Conservation (phyloP, 768 basidiomycete species). For the Tricholoma sp. region DNA sequence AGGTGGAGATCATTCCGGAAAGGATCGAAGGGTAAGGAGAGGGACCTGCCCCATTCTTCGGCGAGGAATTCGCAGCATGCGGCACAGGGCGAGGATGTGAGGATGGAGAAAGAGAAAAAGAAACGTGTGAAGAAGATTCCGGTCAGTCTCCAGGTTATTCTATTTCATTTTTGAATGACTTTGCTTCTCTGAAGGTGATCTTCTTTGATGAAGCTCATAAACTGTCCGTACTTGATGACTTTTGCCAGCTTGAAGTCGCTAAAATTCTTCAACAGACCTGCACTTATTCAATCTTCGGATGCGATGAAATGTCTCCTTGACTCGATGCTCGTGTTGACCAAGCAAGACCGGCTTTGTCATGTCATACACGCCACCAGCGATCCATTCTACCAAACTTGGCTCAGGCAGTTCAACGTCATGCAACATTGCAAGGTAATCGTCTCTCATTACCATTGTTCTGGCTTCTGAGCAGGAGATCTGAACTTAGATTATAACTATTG, state of each 20-base stretch:
- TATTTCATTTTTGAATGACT: neutral
- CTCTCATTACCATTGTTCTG: neutral
- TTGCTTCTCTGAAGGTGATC: slow-evolving; percentile 35
- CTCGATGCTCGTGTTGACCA: slow-evolving; percentile 81
- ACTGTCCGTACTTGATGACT: slow-evolving; percentile 39
- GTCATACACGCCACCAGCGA: slow-evolving; percentile 81
- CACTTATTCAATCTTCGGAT: slow-evolving; percentile 69
- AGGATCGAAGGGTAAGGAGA: slow-evolving; percentile 22
- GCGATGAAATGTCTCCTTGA: slow-evolving; percentile 84
- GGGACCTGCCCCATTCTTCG: slow-evolving; percentile 16
- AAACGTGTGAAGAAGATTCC: slow-evolving; percentile 47
- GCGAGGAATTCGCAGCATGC: slow-evolving; percentile 8
- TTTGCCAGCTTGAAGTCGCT: neutral
- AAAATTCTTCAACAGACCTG: slow-evolving; percentile 47
- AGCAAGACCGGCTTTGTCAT: slow-evolving; percentile 82
- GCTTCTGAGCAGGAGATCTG: neutral
- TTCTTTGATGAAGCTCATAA: slow-evolving; percentile 88
- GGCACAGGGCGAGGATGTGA: slow-evolving; percentile 22
- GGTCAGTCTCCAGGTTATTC: slow-evolving; percentile 7
- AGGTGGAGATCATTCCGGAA: slow-evolving; percentile 30
- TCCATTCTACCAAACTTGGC: slow-evolving; percentile 81
- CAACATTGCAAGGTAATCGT: slow-evolving; percentile 69
- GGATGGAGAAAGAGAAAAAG: slow-evolving; percentile 27
- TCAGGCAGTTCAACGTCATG: slow-evolving; percentile 74
- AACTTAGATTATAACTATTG: slow-evolving; percentile 41